These are phyloP conservation scores for Scortechinia acanthostroma DNA, from an alignment of 2,329 filamentous ascomycete genomes.

Conservation along the genomic window DNA sequence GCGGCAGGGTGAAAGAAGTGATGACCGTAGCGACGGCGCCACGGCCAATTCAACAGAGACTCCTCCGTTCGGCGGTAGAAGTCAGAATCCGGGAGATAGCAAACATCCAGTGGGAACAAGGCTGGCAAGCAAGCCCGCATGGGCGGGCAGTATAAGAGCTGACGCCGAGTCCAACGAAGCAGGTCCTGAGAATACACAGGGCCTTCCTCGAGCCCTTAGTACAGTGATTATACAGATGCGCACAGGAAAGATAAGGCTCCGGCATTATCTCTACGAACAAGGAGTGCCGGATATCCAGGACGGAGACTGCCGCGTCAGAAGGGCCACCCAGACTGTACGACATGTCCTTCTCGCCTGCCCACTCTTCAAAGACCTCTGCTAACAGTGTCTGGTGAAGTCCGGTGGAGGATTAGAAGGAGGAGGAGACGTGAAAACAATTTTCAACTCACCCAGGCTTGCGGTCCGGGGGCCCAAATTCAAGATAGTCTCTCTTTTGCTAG, in stretches of 20 bases:
- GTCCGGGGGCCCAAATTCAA: neutral
- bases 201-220: conserved; percentile 11
- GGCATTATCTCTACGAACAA: conserved; percentile 16
- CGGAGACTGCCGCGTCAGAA: conserved; percentile 14
- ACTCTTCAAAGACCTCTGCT: conserved; percentile 15
- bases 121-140: neutral
- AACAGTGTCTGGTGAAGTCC: conserved; percentile 4
- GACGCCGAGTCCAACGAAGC: conserved; percentile 3
- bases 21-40: neutral
- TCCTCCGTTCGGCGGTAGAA: neutral
- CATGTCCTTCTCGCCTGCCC: conserved; percentile 18
- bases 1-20: neutral
- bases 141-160: conserved; percentile 1
- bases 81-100: neutral
- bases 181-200: conserved; percentile 7
- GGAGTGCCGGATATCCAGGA: conserved; percentile 16
- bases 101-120: neutral
- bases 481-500: too few relatives aligned
- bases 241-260: conserved; percentile 15
- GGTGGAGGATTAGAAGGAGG: neutral
- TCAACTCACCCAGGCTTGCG: neutral
- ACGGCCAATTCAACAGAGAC: neutral
- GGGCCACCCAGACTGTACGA: conserved; percentile 11
- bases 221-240: conserved; percentile 14
- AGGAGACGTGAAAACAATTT: neutral